phyloP scores from a whole-genome alignment of 768 basidiomycete species.

The Saitozyma sp. region DNA sequence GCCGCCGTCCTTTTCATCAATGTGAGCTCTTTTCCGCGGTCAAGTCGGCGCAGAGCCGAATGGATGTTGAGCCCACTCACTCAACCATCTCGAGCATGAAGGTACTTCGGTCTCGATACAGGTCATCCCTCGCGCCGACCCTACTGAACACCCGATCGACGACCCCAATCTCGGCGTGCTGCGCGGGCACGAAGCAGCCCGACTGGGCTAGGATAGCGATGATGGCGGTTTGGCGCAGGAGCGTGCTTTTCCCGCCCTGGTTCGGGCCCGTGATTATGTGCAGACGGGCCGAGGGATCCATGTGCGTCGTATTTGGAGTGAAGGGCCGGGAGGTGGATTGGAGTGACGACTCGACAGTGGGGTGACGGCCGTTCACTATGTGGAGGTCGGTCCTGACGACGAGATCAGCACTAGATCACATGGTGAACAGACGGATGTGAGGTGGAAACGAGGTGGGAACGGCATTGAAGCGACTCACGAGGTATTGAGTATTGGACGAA shows the following conservation, averaged over 20 bases:
- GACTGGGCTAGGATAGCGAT: slow-evolving; percentile 86
- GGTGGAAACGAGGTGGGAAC: background rate
- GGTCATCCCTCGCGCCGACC: slow-evolving; percentile 90
- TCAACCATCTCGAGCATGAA: slow-evolving; percentile 68
- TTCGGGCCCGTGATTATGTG: slow-evolving; percentile 93
- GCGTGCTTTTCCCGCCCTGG: slow-evolving; percentile 77
- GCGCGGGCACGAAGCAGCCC: slow-evolving; percentile 91
- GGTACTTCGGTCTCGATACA: slow-evolving; percentile 89
- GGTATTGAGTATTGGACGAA: slow-evolving; percentile 67
- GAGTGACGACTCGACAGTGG: slow-evolving; percentile 86
- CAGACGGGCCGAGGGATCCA: slow-evolving; percentile 64
- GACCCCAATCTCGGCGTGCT: slow-evolving; percentile 73
- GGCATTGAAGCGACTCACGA: slow-evolving; percentile 58
- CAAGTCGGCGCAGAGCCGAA: slow-evolving; percentile 68
- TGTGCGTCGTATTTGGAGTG: slow-evolving; percentile 74
- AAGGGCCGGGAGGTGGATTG: slow-evolving; percentile 64
- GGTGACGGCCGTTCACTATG: slow-evolving; percentile 81
- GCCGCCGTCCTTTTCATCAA: slow-evolving; percentile 71
- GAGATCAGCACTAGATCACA: background rate
- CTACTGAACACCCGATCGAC: slow-evolving; percentile 92
- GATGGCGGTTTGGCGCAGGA: slow-evolving; percentile 86
- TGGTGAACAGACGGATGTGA: background rate
- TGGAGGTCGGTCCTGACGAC: slow-evolving; percentile 60
- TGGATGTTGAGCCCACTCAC: slow-evolving; percentile 26
- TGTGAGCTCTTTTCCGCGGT: background rate